A percentile compares a stretch with the other conserved stretches of the same genome.
These are phyloP conservation scores for Retiboletus flavoniger DNA, from an alignment of 1,284 basidiomycete genomes.

Conservation along the genomic window DNA sequence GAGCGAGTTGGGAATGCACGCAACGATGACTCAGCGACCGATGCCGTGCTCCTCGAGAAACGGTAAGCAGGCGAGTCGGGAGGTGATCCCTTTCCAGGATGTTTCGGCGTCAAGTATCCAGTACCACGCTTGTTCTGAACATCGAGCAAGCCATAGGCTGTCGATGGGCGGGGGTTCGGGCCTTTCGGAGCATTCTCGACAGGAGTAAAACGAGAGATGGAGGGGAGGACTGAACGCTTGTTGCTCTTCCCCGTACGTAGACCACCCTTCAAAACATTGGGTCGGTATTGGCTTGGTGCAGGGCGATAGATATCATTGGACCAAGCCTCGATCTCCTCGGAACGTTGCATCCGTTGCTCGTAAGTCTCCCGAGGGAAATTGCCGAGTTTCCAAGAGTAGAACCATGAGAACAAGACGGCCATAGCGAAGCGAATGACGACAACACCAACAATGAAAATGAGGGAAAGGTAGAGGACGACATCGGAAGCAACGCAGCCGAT, in stretches of 20 bases:
- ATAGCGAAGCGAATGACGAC: slow-evolving; percentile 94
- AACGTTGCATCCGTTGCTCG: slow-evolving; percentile 89
- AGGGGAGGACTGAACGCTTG: slow-evolving; percentile 68
- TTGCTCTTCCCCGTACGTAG: slow-evolving; percentile 52
- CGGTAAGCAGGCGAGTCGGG: slow-evolving; percentile 76
- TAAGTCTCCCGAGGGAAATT: slow-evolving; percentile 94
- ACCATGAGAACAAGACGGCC: slow-evolving; percentile 98
- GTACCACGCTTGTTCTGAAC: slow-evolving; percentile 63
- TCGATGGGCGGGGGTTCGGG: slow-evolving; percentile 61
- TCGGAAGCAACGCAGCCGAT: slow-evolving; percentile 96
- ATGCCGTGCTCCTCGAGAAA: slow-evolving; percentile 81
- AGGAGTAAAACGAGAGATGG: slow-evolving; percentile 85
- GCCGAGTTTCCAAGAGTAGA: slow-evolving; percentile 91
- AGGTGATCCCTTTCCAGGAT: slow-evolving; percentile 55
- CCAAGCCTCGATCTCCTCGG: slow-evolving; percentile 94
- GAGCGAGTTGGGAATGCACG: slow-evolving; percentile 40
- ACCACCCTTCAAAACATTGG: slow-evolving; percentile 79
- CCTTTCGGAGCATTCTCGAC: slow-evolving; percentile 67
- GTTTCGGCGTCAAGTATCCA: slow-evolving; percentile 53
- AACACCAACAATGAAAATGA: slow-evolving; percentile 97
- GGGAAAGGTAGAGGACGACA: slow-evolving; percentile 92
- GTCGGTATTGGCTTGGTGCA: slow-evolving; percentile 88
- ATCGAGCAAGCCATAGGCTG: slow-evolving; percentile 75
- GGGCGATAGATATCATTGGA: slow-evolving; percentile 94
- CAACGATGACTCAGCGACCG: slow-evolving; percentile 47